Evolutionary conservation across 352 stramenopile species (phyloP), one percentile per base, ranked within the genome.

Genomic region (Pilasporangium apinafurcum): DNA sequence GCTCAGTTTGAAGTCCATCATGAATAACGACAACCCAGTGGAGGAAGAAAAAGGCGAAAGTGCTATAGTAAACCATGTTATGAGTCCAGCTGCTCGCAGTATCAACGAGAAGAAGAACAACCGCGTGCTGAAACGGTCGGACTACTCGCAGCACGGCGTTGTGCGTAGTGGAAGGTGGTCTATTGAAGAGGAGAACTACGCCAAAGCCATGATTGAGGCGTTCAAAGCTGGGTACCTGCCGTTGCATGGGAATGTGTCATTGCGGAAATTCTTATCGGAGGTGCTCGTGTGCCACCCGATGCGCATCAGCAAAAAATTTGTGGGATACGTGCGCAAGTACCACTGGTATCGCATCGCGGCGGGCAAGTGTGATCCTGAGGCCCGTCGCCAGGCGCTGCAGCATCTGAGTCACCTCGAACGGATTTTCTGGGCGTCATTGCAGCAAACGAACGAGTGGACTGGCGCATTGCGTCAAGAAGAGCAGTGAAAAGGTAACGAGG

Each of bases 231-330:
- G 73, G 1, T 83, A 81, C 30, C 57, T 89, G 14, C 77, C 77
- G 6, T 54, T 89, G 9, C 69, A 91, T 35, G 82, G 84, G 43
- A 92, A 86, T 30, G 83, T 90, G 30, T 83, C 69, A 4, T 69
- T 95, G 26, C 79, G 85, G 41, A 89, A 86, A 51, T 95, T 92
- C 47, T 60, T 95, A 5, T 90, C 80, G 3, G 82, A 90, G 41
- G 80, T 89, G 49, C 66, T 95, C 9, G 69, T 91, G 44, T 95
- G 85, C 56, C 77, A 92, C 51, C 83, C 83, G 29, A 95, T 95
- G 84, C 76, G 84, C 41, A 90, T 95, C 53, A 95, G 82, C 50
- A 95, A 95, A 57, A 95, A 95, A 62, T 95, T 94, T 53, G 79
- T 90, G 16, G 84, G 84, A 24, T 87, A 88, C 38, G 79, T 91